Evolutionary conservation across 2,329 filamentous ascomycete genomes (phyloP).

Genomic region (Xylaria digitata): DNA sequence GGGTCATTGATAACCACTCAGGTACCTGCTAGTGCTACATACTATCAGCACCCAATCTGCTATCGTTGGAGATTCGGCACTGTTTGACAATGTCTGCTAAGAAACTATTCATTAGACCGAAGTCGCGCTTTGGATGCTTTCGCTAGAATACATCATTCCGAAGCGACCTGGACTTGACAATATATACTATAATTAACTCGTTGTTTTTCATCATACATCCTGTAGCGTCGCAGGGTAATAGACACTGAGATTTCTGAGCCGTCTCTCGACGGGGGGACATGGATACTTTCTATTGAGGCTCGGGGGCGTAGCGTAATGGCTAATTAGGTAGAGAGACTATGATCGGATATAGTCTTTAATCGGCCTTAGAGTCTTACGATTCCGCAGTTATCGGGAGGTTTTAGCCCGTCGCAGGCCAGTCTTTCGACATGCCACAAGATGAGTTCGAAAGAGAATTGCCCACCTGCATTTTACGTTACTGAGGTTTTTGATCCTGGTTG

Average conservation of each 20-base stretch:
- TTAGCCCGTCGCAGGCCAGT: background rate
- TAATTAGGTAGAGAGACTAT: background rate
- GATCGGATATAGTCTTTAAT: background rate
- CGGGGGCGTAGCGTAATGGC: background rate
- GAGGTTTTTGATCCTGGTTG: slow-evolving; percentile 54
- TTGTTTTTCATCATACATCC: background rate
- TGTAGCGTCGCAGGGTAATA: background rate
- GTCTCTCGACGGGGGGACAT: no score
- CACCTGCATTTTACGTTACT: slow-evolving; percentile 24
- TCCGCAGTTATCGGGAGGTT: background rate
- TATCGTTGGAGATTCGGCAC: background rate
- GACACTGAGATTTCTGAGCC: background rate
- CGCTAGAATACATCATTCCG: background rate
- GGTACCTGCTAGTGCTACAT: background rate
- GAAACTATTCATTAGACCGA: background rate
- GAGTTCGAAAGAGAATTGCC: background rate
- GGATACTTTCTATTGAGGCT: background rate
- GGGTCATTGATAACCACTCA: slow-evolving; percentile 33
- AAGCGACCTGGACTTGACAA: background rate
- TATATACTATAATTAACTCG: background rate
- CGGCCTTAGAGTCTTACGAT: background rate
- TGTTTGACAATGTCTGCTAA: background rate
- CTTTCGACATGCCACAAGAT: background rate
- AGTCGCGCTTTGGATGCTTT: background rate
- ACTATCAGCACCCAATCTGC: background rate